Conservation (phyloP, 2,329 filamentous ascomycete genomes). For the Phyllachora maydis region DNA sequence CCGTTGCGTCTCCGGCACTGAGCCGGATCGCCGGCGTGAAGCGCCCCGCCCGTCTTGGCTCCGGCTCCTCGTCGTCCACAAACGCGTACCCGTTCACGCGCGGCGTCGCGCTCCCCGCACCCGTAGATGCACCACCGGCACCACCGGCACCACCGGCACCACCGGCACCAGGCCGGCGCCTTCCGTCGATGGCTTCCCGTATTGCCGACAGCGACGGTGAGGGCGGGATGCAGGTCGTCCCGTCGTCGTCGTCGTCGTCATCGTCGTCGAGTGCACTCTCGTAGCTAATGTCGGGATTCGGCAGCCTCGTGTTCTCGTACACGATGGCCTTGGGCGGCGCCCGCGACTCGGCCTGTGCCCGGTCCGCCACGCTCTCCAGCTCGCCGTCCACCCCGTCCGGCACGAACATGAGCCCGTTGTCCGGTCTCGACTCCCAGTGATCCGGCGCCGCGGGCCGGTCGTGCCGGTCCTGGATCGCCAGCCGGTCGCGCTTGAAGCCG, state of each 20-base stretch:
- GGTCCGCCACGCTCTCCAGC: slow-evolving; percentile 42
- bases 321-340: slow-evolving; percentile 59
- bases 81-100: slow-evolving; percentile 87
- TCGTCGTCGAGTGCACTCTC: neutral
- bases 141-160: too few relatives aligned
- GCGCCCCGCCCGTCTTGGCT: slow-evolving; percentile 21
- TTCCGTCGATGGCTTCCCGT: slow-evolving; percentile 64
- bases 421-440: slow-evolving; percentile 51
- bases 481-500: slow-evolving; percentile 32
- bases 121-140: too few relatives aligned
- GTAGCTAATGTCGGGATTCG: slow-evolving; percentile 17
- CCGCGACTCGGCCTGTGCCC: slow-evolving; percentile 46
- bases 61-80: slow-evolving; percentile 60
- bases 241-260: slow-evolving; percentile 10
- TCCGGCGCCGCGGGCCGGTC: slow-evolving; percentile 60
- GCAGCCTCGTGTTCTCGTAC: slow-evolving; percentile 69
- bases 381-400: slow-evolving; percentile 43
- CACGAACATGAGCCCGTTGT: slow-evolving; percentile 75
- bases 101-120: slow-evolving; percentile 69
- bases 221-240: slow-evolving; percentile 45
- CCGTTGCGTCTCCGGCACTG: slow-evolving; percentile 36
- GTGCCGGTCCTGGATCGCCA: slow-evolving; percentile 45
- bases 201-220: slow-evolving; percentile 75
- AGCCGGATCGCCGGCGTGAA: slow-evolving; percentile 31
- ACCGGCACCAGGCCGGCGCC: slow-evolving; percentile 30